Conservation (phyloP, 495 filamentous ascomycete genomes). For the Trichoderma orchidacearum region DNA sequence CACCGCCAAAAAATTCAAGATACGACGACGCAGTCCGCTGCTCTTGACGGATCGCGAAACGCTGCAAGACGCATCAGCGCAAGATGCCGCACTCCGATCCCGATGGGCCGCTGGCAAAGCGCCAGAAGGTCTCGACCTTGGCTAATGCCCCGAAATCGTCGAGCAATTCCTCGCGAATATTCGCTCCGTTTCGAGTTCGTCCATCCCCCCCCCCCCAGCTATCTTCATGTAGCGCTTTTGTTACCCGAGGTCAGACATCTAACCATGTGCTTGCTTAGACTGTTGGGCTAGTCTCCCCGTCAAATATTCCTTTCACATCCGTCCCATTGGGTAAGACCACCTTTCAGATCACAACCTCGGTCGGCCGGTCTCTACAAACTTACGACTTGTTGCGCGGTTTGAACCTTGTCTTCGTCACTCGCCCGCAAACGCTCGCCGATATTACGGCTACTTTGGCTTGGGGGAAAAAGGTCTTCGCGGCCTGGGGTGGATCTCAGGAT, state of each 20-base stretch:
- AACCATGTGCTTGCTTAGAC: constrained; percentile 39
- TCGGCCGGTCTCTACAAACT: constrained; percentile 79
- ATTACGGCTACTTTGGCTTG: constrained; percentile 83
- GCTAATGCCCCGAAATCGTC: constrained; percentile 16
- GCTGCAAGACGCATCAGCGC: background rate
- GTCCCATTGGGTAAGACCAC: constrained; percentile 84
- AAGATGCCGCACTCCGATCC: constrained; percentile 34
- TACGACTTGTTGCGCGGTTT: constrained; percentile 84
- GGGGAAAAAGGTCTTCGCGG: constrained; percentile 75
- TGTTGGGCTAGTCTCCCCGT: constrained; percentile 83
- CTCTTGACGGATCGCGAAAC: constrained; percentile 1
- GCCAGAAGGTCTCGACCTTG: constrained; percentile 42
- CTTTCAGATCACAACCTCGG: constrained; percentile 92
- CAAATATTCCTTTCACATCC: constrained; percentile 73
- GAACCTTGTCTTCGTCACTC: constrained; percentile 81
- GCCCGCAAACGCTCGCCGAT: constrained; percentile 69
- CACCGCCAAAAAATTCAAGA: constrained; percentile 1
- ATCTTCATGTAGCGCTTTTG: constrained; percentile 1
- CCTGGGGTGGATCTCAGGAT: constrained; percentile 53
- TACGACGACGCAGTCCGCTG: background rate
- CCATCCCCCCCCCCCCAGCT: background rate
- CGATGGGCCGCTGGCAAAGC: constrained; percentile 47
- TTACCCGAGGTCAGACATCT: background rate
- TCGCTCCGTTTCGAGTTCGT: constrained; percentile 82
- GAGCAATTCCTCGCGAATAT: constrained; percentile 53